These are phyloP conservation scores for Taxawa tesnikishii DNA, from an alignment of 2,329 filamentous ascomycete species.

Conservation along the genomic window DNA sequence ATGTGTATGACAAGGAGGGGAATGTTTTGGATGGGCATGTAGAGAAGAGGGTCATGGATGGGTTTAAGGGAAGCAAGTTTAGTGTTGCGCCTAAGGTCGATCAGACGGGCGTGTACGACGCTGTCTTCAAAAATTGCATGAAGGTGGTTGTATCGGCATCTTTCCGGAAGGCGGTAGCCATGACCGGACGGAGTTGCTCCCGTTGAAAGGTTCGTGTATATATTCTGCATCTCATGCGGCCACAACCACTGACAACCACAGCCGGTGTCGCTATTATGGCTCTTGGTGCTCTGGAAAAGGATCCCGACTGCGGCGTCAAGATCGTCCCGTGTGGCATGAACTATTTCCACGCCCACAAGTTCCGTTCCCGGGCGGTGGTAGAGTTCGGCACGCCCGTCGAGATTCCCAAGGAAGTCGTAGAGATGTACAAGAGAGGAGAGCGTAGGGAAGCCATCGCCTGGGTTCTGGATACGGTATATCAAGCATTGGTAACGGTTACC, in stretches of 20 bases:
- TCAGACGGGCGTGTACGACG: conserved; percentile 85
- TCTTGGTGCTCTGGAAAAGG: conserved; percentile 71
- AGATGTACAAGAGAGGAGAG: conserved; percentile 73
- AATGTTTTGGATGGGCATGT: conserved; percentile 45
- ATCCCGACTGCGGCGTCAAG: conserved; percentile 77
- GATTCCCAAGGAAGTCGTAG: conserved; percentile 67
- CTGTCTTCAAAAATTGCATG: conserved; percentile 72
- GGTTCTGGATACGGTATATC: conserved; percentile 75
- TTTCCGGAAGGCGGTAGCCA: conserved; percentile 96
- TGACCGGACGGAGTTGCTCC: conserved; percentile 80
- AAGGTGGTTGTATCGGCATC: conserved; percentile 84
- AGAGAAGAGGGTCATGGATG: conserved; percentile 39
- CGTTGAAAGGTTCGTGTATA: conserved; percentile 55
- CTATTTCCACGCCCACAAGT: conserved; percentile 98
- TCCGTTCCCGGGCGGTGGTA: conserved; percentile 86
- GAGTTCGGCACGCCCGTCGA: conserved; percentile 89
- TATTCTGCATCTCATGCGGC: neutral
- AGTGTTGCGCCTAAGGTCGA: conserved; percentile 88
- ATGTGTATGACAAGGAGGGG: conserved; percentile 61
- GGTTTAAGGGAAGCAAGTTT: conserved; percentile 66
- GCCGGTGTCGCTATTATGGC: conserved; percentile 98
- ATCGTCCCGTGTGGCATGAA: conserved; percentile 98
- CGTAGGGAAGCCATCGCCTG: conserved; percentile 77
- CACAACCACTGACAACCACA: conserved; percentile 21
- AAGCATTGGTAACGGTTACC: conserved; percentile 75